A percentile compares a stretch with the other conserved stretches of the same genome.
Evolutionary conservation across 108 stramenopile genomes (phyloP).

Genomic region (Schizochytrium sp.): DNA sequence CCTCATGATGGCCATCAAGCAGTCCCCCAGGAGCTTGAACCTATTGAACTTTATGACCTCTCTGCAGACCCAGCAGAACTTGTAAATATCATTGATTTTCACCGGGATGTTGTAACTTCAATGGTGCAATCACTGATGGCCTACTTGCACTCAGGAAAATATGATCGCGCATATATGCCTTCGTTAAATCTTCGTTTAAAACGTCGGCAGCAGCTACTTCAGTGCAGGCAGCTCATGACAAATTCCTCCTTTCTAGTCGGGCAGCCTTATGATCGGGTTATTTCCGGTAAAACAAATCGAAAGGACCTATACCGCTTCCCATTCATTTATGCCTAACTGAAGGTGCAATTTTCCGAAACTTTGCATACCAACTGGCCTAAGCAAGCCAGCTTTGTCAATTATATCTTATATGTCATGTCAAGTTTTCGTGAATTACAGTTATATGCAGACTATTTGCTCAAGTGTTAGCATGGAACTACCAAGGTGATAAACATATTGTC

Average conservation of each 20-base stretch:
- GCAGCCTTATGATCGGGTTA: constrained; percentile 8
- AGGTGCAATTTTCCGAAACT: no score
- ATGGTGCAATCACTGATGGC: neutral
- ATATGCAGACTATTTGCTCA: no score
- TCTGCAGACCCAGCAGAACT: neutral
- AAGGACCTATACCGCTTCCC: constrained; percentile 16
- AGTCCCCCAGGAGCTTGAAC: neutral
- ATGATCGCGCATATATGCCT: neutral
- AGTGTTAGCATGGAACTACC: no score
- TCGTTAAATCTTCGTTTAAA: neutral
- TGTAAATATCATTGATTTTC: neutral
- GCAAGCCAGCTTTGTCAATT: no score
- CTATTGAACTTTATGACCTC: neutral
- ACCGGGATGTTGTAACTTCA: neutral
- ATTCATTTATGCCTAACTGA: neutral
- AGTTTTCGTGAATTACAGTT: no score
- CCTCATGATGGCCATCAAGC: neutral
- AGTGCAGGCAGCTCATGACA: constrained; percentile 10
- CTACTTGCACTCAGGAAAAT: constrained; percentile 30
- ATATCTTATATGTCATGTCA: no score
- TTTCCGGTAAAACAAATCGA: neutral
- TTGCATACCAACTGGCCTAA: no score
- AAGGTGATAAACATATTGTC: no score
- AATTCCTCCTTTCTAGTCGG: constrained; percentile 5
- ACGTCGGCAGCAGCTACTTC: constrained; percentile 22